These are phyloP conservation scores for Aphanomyces stellatus DNA, from an alignment of 352 stramenopile genomes.

Conservation along the genomic window DNA sequence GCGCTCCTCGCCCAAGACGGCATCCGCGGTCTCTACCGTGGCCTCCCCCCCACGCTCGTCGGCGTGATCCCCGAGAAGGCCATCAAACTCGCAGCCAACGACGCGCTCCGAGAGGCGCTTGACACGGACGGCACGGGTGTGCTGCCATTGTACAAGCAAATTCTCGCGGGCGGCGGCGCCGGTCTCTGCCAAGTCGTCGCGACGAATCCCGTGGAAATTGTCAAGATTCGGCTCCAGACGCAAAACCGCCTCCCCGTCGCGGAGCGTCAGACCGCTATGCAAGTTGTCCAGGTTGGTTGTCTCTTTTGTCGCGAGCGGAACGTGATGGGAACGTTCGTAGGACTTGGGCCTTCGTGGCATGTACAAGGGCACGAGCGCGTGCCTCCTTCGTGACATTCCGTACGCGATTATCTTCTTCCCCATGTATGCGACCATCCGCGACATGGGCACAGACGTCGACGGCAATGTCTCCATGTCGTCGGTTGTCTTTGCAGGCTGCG, in stretches of 20 bases:
- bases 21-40: conserved; percentile 60
- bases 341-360: conserved; percentile 70
- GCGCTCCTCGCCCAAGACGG: conserved; percentile 67
- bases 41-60: conserved; percentile 66
- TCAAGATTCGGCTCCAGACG: conserved; percentile 88
- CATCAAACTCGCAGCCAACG: conserved; percentile 89
- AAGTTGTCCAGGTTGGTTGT: conserved; percentile 37
- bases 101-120: conserved; percentile 75
- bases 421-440: conserved; percentile 66
- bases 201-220: conserved; percentile 87
- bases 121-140: conserved; percentile 48
- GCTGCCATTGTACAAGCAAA: conserved; percentile 45
- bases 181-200: conserved; percentile 73
- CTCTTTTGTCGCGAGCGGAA: neutral
- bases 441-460: conserved; percentile 37
- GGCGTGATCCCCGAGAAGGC: conserved; percentile 84
- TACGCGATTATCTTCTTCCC: conserved; percentile 93
- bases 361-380: conserved; percentile 81
- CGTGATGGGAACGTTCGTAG: neutral
- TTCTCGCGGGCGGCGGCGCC: conserved; percentile 60
- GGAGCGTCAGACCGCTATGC: conserved; percentile 42
- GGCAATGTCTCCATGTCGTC: conserved; percentile 46
- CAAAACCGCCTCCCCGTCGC: conserved; percentile 56
- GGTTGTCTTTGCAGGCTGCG: conserved; percentile 52
- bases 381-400: conserved; percentile 86